Evolutionary conservation across 306 rosid genomes (phyloP).

Genomic region (Casuarina glauca): DNA sequence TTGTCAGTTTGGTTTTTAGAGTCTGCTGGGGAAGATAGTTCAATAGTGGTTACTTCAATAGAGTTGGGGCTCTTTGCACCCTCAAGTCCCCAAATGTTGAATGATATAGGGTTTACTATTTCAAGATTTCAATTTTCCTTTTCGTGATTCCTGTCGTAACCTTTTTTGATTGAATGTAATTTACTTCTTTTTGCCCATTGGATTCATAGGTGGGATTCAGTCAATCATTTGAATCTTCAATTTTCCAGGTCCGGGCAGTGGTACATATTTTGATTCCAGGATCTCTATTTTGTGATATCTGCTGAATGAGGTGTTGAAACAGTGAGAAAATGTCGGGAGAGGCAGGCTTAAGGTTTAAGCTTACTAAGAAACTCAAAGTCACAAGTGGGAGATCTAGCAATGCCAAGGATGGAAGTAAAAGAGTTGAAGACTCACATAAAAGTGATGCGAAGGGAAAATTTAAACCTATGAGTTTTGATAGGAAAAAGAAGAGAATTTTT

Average conservation of each 20-base stretch:
- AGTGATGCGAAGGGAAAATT: constrained; percentile 20
- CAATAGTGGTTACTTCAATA: background rate
- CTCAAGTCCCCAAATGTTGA: background rate
- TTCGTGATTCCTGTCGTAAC: background rate
- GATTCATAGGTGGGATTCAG: background rate
- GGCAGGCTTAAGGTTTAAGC: constrained; percentile 32
- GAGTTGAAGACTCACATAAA: background rate
- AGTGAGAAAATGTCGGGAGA: constrained; percentile 40
- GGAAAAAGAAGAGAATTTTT: constrained; percentile 32
- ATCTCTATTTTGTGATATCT: background rate
- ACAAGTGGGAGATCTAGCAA: constrained; percentile 23
- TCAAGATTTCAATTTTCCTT: background rate
- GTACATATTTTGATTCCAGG: background rate
- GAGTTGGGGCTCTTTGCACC: background rate
- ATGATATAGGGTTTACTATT: background rate
- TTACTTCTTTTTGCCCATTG: background rate
- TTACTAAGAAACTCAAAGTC: constrained; percentile 39
- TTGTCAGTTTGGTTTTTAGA: background rate
- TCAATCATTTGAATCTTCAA: background rate
- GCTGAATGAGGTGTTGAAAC: background rate
- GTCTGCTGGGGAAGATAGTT: background rate
- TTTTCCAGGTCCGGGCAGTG: background rate
- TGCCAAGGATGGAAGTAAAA: constrained; percentile 21
- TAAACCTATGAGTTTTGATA: constrained; percentile 9
- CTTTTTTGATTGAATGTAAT: background rate